Percentiles rank a stretch among this genome's conserved stretches.
Evolutionary conservation across 768 basidiomycete species (phyloP).

Genomic region (Collybia nuda): DNA sequence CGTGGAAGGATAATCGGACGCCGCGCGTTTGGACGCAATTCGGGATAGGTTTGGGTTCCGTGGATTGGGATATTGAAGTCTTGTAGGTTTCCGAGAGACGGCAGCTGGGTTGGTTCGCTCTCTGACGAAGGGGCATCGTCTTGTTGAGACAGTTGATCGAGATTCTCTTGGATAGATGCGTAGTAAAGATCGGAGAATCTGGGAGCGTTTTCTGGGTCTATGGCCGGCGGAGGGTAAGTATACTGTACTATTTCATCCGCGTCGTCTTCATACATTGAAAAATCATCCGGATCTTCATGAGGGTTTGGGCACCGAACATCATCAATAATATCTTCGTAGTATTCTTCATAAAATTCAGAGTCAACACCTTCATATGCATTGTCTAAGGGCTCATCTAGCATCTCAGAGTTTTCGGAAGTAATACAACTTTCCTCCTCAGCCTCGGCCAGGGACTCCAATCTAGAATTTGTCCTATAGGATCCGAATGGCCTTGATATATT

Average conservation of each 20-base stretch:
- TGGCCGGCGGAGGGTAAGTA: slow-evolving; percentile 26
- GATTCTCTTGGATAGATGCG: slow-evolving; percentile 22
- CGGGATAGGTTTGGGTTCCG: neutral
- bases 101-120: neutral
- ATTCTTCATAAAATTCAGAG: slow-evolving; percentile 5
- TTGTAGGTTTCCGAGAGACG: slow-evolving; percentile 5
- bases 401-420: neutral
- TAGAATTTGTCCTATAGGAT: neutral
- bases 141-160: slow-evolving; percentile 1
- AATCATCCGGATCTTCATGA: slow-evolving; percentile 15
- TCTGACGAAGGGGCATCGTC: neutral
- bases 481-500: neutral
- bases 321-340: neutral
- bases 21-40: slow-evolving; percentile 6
- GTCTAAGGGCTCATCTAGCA: neutral
- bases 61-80: slow-evolving; percentile 7
- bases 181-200: slow-evolving; percentile 42
- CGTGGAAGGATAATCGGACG: slow-evolving; percentile 1
- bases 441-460: slow-evolving; percentile 6
- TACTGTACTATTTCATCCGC: slow-evolving; percentile 35
- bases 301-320: slow-evolving; percentile 2
- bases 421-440: slow-evolving; percentile 2
- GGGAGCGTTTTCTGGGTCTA: slow-evolving; percentile 23
- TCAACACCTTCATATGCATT: slow-evolving; percentile 2
- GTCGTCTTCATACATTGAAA: slow-evolving; percentile 26